Evolutionary conservation across 2,329 filamentous ascomycete genomes (phyloP), one percentile per base, ranked within the genome.

Genomic region (Cryphonectria japonica): DNA sequence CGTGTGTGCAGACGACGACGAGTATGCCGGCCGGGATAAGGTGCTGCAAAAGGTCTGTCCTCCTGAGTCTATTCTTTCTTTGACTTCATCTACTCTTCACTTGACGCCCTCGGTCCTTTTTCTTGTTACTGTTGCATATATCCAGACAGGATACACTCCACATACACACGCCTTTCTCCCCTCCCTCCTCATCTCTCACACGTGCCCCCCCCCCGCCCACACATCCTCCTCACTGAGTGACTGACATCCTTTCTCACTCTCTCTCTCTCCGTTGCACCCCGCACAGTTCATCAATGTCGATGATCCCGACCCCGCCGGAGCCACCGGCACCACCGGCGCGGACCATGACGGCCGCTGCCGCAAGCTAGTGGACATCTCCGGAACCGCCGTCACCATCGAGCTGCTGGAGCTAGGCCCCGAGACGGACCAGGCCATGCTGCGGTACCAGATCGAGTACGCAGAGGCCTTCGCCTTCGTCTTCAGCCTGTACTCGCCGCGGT

Each of bases 341-440:
- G 66, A 69, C 63, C 59, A 69, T 32, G 71, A 73, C 59, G 66
- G 46, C 1, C 71, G 71, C 69, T 71, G 67, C 66, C 71, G 71
- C 39, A 73, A 71, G 71, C 63, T 73, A 57, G 69, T 73, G 66
- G 71, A 73, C 71, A 69, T 73, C 69, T 73, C 71, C 19, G 71
- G 71, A 39, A 68, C 64, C 26, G 26, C 63, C 37, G 69, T 69
- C 39, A 60, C 64, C 54, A 52, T 73, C 59, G 71, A 73, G 71
- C 69, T 73, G 22, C 41, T 73, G 50, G 71, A 73, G 69, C 67
- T 73, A 41, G 71, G 71, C 32, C 71, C 71, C 14, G 46, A 65
- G 57, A 73, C 71, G 41, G 71, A 73, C 63, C 46, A 67, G 63
- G 71, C 71, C 46, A 73, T 73, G 71, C 71, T 73, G 19, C 70